Conservation (phyloP, 768 basidiomycete genomes). For the Xanthoconium stramineum region DNA sequence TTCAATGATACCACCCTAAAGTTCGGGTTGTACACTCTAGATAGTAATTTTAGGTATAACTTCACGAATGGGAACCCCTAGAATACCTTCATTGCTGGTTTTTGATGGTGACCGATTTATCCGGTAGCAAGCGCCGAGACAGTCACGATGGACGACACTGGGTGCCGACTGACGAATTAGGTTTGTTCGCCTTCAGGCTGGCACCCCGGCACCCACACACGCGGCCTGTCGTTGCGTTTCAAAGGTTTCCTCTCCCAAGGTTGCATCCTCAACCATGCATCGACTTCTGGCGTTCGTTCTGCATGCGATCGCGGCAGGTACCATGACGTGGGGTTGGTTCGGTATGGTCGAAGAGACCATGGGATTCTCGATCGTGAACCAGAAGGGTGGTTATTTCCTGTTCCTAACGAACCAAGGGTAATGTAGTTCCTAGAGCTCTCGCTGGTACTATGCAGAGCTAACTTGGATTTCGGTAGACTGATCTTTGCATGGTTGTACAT, state of each 20-base stretch:
- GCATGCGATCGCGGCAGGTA: conserved; percentile 29
- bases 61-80: too few relatives aligned
- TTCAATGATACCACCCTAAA: too few relatives aligned
- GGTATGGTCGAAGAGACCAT: conserved; percentile 15
- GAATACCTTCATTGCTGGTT: too few relatives aligned
- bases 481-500: conserved; percentile 40
- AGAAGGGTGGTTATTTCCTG: conserved; percentile 64
- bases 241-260: too few relatives aligned
- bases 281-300: conserved; percentile 22
- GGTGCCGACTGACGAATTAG: not conserved
- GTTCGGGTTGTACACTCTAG: too few relatives aligned
- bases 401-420: conserved; percentile 79
- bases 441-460: not conserved
- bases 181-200: too few relatives aligned
- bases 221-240: too few relatives aligned
- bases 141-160: not conserved
- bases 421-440: not conserved
- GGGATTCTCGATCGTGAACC: conserved; percentile 33
- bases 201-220: too few relatives aligned
- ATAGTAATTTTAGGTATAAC: too few relatives aligned
- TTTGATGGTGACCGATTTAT: too few relatives aligned
- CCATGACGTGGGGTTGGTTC: conserved; percentile 39
- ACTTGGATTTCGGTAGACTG: conserved; percentile 14
- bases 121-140: not conserved
- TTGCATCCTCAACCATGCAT: conserved; percentile 7